A percentile compares a stretch with the other conserved stretches of the same genome.
Evolutionary conservation across 2,329 filamentous ascomycete species (phyloP).

Genomic region (Nemania diffusa): DNA sequence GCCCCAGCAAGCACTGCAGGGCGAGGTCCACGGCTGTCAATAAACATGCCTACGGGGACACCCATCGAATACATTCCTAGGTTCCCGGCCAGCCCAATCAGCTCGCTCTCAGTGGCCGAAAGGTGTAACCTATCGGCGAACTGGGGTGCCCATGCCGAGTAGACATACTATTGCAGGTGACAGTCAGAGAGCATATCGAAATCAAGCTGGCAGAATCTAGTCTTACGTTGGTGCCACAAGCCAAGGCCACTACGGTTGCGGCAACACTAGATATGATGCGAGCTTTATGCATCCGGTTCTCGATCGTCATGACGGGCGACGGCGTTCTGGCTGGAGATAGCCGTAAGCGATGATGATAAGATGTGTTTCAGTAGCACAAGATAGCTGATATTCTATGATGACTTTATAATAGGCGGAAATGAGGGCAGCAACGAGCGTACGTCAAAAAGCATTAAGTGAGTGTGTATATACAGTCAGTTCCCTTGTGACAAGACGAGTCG

Average conservation of each 20-base stretch:
- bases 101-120: slow-evolving; percentile 90
- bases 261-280: slow-evolving; percentile 86
- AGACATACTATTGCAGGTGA: slow-evolving; percentile 79
- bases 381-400: neutral
- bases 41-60: slow-evolving; percentile 87
- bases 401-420: slow-evolving; percentile 4
- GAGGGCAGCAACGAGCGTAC: slow-evolving; percentile 18
- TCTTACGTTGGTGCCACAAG: slow-evolving; percentile 91
- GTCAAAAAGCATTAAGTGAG: slow-evolving; percentile 20
- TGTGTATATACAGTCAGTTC: neutral
- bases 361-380: slow-evolving; percentile 8
- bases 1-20: slow-evolving; percentile 81
- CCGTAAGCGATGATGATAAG: neutral
- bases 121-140: slow-evolving; percentile 88
- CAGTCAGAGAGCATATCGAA: slow-evolving; percentile 23
- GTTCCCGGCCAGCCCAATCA: slow-evolving; percentile 88
- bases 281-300: slow-evolving; percentile 66
- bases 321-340: slow-evolving; percentile 8
- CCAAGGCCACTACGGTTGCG: slow-evolving; percentile 84
- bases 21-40: slow-evolving; percentile 83
- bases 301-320: slow-evolving; percentile 54
- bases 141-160: slow-evolving; percentile 96
- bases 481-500: slow-evolving; percentile 1
- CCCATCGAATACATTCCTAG: slow-evolving; percentile 94
- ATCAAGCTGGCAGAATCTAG: neutral